A percentile compares a stretch with the other conserved stretches of the same genome.
Conservation (phyloP, 352 stramenopile species). For the Phytopythium litorale region DNA sequence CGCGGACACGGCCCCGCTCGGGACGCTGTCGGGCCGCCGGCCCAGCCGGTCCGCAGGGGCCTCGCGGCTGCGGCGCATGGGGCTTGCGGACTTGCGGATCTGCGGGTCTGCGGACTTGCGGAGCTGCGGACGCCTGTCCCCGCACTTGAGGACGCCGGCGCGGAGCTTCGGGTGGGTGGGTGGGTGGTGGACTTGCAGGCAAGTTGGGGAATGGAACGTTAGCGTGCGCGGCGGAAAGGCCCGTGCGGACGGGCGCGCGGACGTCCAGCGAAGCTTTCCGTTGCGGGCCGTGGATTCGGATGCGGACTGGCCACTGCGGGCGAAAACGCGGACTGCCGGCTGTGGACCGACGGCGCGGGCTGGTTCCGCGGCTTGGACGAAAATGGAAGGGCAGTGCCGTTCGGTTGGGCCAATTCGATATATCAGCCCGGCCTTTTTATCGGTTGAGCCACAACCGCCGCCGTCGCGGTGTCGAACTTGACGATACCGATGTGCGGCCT, state of each 20-base stretch:
- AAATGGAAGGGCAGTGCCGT: not conserved
- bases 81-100: not conserved
- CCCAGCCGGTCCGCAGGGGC: not conserved
- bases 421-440: not conserved
- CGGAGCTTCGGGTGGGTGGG: not conserved
- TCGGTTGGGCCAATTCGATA: not conserved
- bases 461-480: not conserved
- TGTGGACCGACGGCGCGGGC: too few species aligned
- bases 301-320: not conserved
- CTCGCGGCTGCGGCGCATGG: not conserved
- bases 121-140: not conserved
- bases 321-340: not conserved
- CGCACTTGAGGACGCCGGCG: not conserved
- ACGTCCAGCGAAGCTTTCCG: too few species aligned
- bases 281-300: not conserved
- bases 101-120: not conserved
- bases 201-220: conserved; percentile 1
- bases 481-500: not conserved
- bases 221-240: not conserved
- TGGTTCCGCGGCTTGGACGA: not conserved
- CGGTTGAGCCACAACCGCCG: too few species aligned
- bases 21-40: not conserved
- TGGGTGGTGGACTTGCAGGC: not conserved
- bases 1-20: conserved; percentile 11
- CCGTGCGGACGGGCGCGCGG: not conserved